These are phyloP conservation scores for Stentor coeruleus DNA, from an alignment of 73 alveolate species.

Conservation along the genomic window DNA sequence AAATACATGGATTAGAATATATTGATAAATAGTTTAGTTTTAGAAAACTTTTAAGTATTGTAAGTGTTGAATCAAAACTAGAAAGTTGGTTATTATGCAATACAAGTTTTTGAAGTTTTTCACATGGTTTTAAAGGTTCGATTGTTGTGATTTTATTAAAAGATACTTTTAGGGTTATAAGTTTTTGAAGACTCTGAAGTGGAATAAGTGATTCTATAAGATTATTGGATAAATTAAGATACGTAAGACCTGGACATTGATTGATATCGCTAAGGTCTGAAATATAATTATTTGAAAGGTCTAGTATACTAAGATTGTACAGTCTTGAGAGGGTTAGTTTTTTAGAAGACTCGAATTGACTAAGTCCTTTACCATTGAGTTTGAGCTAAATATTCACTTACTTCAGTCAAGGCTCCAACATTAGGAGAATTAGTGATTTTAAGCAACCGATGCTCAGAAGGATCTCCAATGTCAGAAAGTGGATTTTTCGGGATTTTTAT, in stretches of 20 bases:
- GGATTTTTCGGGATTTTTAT: conserved; percentile 15
- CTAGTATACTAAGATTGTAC: not conserved
- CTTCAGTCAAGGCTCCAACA: not conserved
- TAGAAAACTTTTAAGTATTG: not conserved
- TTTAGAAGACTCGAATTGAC: not conserved
- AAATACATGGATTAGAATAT: not conserved
- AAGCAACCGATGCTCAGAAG: conserved; percentile 16
- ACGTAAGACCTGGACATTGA: not conserved
- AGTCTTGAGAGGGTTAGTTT: not conserved
- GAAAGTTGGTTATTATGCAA: not conserved
- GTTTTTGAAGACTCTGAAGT: not conserved
- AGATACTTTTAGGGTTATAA: not conserved
- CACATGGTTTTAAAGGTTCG: not conserved
- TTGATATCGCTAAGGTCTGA: not conserved
- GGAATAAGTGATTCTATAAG: not conserved
- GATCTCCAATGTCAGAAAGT: conserved; percentile 5
- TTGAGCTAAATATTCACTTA: not conserved
- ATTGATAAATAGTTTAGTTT: not conserved
- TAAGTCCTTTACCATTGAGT: not conserved
- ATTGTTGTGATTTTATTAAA: not conserved
- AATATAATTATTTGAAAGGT: not conserved
- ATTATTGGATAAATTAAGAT: not conserved
- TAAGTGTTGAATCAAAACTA: not conserved
- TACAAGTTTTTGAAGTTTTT: not conserved
- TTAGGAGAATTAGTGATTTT: not conserved